Percentiles rank a stretch among this genome's conserved stretches.
Evolutionary conservation across 2,329 filamentous ascomycete species (phyloP).

Genomic region (Orbilia quercus): DNA sequence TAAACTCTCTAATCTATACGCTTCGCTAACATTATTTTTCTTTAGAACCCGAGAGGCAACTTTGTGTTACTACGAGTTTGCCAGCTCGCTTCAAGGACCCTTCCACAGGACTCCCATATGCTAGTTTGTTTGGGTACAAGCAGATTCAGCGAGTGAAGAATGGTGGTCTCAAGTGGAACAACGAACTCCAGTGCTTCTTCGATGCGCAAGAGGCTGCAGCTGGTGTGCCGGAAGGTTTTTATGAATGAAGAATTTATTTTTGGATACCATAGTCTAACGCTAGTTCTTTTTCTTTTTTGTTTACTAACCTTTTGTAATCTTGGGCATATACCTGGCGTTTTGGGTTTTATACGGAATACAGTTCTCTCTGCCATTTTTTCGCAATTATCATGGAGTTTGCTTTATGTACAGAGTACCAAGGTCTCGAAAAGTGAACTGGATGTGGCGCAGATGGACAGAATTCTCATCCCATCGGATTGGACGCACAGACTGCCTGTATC

Average conservation of each 20-base stretch:
- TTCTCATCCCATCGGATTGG: neutral
- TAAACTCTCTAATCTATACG: neutral
- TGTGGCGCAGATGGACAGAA: constrained; percentile 27
- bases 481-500: neutral
- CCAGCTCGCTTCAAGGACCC: constrained; percentile 87
- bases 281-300: too few species aligned
- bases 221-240: constrained; percentile 84
- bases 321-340: constrained; percentile 33
- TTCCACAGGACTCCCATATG: constrained; percentile 82
- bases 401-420: constrained; percentile 15
- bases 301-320: constrained; percentile 15
- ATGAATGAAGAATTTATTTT: constrained; percentile 54
- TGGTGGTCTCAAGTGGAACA: constrained; percentile 85
- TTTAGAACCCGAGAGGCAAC: constrained; percentile 61
- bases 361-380: neutral
- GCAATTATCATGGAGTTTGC: neutral
- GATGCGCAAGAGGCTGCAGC: constrained; percentile 75
- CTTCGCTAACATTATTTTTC: constrained; percentile 43
- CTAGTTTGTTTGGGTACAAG: constrained; percentile 81
- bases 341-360: neutral
- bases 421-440: constrained; percentile 6
- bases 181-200: constrained; percentile 82
- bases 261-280: constrained; percentile 1
- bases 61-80: constrained; percentile 85
- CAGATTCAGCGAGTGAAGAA: constrained; percentile 79